Evolutionary conservation across 2,329 filamentous ascomycete species (phyloP).

Genomic region (Reticulascus tulasneorum): DNA sequence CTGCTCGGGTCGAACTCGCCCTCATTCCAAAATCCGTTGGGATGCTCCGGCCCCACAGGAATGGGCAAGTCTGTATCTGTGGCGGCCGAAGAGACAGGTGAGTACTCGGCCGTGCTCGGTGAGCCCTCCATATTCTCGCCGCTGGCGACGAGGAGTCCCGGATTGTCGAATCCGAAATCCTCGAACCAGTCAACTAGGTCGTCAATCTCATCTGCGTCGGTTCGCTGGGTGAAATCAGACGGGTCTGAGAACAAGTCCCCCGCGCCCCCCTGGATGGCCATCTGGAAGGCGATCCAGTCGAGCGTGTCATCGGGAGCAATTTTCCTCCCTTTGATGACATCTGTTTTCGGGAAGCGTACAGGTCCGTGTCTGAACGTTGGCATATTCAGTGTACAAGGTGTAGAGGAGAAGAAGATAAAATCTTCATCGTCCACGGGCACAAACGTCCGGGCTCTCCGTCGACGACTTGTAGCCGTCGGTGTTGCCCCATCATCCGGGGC

Average conservation of each 20-base stretch:
- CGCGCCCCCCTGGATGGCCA: conserved; percentile 57
- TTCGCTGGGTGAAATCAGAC: conserved; percentile 32
- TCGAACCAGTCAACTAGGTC: conserved; percentile 49
- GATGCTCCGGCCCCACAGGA: conserved; percentile 29
- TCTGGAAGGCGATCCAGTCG: conserved; percentile 64
- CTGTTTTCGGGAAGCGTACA: conserved; percentile 47
- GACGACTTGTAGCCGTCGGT: conserved; percentile 1
- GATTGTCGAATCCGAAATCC: conserved; percentile 42
- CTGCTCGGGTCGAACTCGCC: conserved; percentile 25
- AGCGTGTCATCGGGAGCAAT: conserved; percentile 45
- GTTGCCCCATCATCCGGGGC: conserved; percentile 7
- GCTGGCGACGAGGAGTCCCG: conserved; percentile 32
- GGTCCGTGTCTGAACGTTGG: conserved; percentile 51
- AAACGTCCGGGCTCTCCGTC: conserved; percentile 7
- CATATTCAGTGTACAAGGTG: conserved; percentile 44
- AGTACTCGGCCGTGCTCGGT: neutral
- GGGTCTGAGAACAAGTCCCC: conserved; percentile 46
- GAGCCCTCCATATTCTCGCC: neutral
- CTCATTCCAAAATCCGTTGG: conserved; percentile 29
- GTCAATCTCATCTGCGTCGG: conserved; percentile 42
- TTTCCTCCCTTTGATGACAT: conserved; percentile 32
- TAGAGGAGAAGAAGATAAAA: conserved; percentile 44
- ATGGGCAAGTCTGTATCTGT: conserved; percentile 32
- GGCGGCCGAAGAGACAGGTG: conserved; percentile 9
- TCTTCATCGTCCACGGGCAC: conserved; percentile 35